phyloP scores from a whole-genome alignment of 2,329 filamentous ascomycete genomes.

The Calonectria hongkongensis region DNA sequence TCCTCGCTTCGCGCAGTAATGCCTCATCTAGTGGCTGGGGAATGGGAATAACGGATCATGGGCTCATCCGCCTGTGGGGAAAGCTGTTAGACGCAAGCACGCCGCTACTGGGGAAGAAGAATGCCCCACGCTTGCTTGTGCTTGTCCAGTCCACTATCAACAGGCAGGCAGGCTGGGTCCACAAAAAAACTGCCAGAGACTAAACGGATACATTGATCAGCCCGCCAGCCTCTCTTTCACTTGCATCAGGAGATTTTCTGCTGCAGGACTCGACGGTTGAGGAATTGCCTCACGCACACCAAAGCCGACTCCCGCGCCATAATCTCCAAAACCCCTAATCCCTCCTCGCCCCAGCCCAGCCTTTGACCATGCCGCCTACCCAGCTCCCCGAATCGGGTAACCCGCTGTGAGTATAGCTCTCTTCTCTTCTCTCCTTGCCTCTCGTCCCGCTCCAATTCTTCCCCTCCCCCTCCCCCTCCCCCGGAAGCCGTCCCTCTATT shows the following conservation, averaged over 20 bases:
- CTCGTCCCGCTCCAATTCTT: neutral
- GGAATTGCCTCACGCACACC: slow-evolving; percentile 14
- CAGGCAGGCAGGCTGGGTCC: slow-evolving; percentile 9
- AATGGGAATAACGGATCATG: slow-evolving; percentile 20
- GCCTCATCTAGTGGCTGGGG: slow-evolving; percentile 32
- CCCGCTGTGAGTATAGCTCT: slow-evolving; percentile 64
- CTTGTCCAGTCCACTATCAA: neutral
- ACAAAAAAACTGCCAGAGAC: slow-evolving; percentile 21
- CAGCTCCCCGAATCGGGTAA: slow-evolving; percentile 68
- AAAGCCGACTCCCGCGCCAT: neutral
- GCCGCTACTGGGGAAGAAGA: slow-evolving; percentile 14
- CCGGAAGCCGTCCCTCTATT: slow-evolving; percentile 25
- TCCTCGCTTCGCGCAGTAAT: slow-evolving; percentile 18
- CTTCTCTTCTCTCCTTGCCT: neutral
- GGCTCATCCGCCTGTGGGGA: slow-evolving; percentile 25
- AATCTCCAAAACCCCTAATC: slow-evolving; percentile 17
- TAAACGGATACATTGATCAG: slow-evolving; percentile 11
- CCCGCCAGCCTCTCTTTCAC: slow-evolving; percentile 21
- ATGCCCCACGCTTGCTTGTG: slow-evolving; percentile 26
- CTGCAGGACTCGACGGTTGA: slow-evolving; percentile 1
- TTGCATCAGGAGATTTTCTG: slow-evolving; percentile 8
- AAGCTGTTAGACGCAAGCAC: neutral
- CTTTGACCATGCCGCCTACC: slow-evolving; percentile 64
- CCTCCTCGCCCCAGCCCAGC: slow-evolving; percentile 12
- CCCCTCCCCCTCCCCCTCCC: slow-evolving; percentile 4